Base-by-base conservation (phyloP, 179 eudicot species). In the Actinidia chinensis region DNA sequence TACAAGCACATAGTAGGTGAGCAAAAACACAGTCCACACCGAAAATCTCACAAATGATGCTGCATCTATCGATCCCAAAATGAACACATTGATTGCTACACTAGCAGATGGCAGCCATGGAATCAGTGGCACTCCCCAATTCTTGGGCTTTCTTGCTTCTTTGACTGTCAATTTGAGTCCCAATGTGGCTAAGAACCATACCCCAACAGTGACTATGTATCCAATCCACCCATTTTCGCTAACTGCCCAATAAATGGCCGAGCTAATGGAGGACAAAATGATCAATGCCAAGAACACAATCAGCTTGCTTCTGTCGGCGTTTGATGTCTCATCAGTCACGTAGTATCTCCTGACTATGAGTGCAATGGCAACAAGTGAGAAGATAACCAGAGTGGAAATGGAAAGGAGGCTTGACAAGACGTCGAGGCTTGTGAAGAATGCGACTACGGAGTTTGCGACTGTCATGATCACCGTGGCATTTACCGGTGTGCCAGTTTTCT, bases 91-190 rank as follows among this genome's bases (percentile, higher is more conserved):
- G 20, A 93, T 84, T 5, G 86, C 85, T 15, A 93, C 87, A 0
- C 91, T 86, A 0, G 82, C 78, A 0, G 98, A 93, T 8, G 98
- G 98, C 42, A 93, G 20, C 93, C 91, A 93, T 0, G 98, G 98
- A 68, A 92, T 90, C 59, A 90, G 55, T 0, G 98, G 97, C 0
- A 87, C 91, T 0, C 97, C 97, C 98, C 98, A 92, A 4, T 84
- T 33, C 73, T 82, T 92, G 0, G 97, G 90, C 2, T 68, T 14
- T 68, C 83, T 80, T 0, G 97, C 98, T 25, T 82, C 89, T 10
- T 90, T 89, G 4, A 92, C 89, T 0, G 80, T 73, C 23, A 88
- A 1, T 60, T 68, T 59, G 1, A 92, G 79, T 14, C 83, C 86
- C 6, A 82, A 40, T 0, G 98, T 94, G 0, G 86, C 85, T 10